Conservation (phyloP, 2,329 filamentous ascomycete species). For the Sclerotiophoma versabilis region DNA sequence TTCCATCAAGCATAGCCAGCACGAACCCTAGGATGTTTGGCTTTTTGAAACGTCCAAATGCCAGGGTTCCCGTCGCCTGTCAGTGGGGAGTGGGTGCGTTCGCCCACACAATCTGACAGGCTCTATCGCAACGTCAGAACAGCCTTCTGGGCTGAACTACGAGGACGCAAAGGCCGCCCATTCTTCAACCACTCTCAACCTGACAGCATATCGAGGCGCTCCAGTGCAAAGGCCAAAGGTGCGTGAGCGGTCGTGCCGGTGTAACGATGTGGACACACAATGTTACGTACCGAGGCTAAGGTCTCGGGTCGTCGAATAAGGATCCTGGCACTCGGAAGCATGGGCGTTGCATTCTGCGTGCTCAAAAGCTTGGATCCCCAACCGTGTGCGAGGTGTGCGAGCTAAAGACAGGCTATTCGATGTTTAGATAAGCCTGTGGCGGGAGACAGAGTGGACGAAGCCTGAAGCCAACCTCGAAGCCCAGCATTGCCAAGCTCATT, state of each 20-base stretch:
- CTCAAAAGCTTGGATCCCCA: not conserved
- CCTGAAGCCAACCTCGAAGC: conserved; percentile 31
- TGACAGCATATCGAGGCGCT: not conserved
- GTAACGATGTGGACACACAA: conserved; percentile 1
- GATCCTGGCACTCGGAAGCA: not conserved
- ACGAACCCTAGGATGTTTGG: not conserved
- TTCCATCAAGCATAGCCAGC: not conserved
- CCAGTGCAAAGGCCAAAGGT: too few species aligned
- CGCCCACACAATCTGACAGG: not conserved
- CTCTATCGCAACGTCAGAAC: conserved; percentile 3
- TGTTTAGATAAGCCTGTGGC: conserved; percentile 39
- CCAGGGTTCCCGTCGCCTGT: not conserved
- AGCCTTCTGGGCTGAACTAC: not conserved
- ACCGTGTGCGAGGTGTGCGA: not conserved
- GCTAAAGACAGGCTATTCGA: conserved; percentile 12
- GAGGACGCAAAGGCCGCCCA: not conserved
- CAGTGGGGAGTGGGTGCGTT: conserved; percentile 1
- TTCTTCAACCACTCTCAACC: not conserved
- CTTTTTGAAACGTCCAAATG: too few species aligned
- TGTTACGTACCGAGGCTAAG: conserved; percentile 18
- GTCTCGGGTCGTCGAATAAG: conserved; percentile 8
- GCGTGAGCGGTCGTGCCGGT: not conserved
- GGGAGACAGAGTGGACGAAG: conserved; percentile 27
- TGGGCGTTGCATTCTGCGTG: not conserved
- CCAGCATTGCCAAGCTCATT: conserved; percentile 40